Conservation (phyloP, 148 eudicot genomes). For the Bassia scoparia region DNA sequence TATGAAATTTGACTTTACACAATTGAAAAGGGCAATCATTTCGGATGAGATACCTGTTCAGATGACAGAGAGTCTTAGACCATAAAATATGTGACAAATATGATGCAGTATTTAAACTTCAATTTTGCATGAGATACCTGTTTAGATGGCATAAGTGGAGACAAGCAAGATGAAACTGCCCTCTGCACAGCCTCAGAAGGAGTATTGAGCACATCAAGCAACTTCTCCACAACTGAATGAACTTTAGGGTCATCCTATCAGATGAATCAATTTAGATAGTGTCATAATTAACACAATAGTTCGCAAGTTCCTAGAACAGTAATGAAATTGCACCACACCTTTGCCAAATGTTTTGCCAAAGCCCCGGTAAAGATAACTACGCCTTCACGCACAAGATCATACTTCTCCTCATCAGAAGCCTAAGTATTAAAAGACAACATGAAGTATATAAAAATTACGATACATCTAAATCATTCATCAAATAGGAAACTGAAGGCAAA, state of each 20-base stretch:
- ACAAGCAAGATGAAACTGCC: slow-evolving; percentile 87
- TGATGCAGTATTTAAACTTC: neutral
- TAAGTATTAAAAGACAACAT: slow-evolving; percentile 26
- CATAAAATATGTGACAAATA: too few relatives aligned
- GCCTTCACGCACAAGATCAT: slow-evolving; percentile 97
- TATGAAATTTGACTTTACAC: too few relatives aligned
- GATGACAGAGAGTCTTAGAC: too few relatives aligned
- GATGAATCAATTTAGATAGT: slow-evolving; percentile 15
- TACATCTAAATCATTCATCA: neutral
- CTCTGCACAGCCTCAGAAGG: slow-evolving; percentile 99
- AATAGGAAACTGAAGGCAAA: slow-evolving; percentile 5
- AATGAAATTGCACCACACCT: slow-evolving; percentile 41
- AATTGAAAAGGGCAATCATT: too few relatives aligned
- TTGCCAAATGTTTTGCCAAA: slow-evolving; percentile 81
- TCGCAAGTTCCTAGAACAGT: neutral
- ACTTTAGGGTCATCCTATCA: slow-evolving; percentile 93
- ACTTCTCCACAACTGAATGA: slow-evolving; percentile 82
- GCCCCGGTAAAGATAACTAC: slow-evolving; percentile 98
- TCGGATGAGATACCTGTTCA: too few relatives aligned
- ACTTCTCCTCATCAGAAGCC: slow-evolving; percentile 89
- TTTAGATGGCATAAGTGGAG: slow-evolving; percentile 89
- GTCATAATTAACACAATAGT: neutral
- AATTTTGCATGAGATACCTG: slow-evolving; percentile 40
- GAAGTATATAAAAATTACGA: slow-evolving; percentile 1
- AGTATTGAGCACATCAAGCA: slow-evolving; percentile 89